These are phyloP conservation scores for Proteromonas lacertae DNA, from an alignment of 352 stramenopile genomes.

Conservation along the genomic window DNA sequence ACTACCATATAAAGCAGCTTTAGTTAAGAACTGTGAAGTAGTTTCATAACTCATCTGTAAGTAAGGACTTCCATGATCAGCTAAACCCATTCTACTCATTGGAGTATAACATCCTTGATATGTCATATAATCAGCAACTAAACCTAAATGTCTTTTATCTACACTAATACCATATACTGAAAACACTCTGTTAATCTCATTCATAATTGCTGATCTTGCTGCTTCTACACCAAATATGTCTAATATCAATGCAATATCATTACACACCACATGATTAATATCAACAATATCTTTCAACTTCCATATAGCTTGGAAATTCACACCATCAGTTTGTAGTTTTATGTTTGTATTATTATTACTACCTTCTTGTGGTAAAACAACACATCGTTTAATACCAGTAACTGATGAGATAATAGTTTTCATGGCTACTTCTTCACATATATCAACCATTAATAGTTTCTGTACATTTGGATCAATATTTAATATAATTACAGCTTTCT, in stretches of 20 bases:
- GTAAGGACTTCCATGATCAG: constrained; percentile 64
- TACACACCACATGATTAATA: constrained; percentile 70
- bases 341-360: constrained; percentile 29
- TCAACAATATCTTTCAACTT: constrained; percentile 23
- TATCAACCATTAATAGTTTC: constrained; percentile 32
- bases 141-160: constrained; percentile 74
- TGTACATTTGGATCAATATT: too few species aligned
- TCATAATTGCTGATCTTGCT: constrained; percentile 71
- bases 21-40: constrained; percentile 84
- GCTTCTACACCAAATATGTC: constrained; percentile 91
- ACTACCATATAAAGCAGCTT: constrained; percentile 24
- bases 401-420: too few species aligned
- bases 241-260: constrained; percentile 80
- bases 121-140: constrained; percentile 99
- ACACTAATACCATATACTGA: constrained; percentile 95
- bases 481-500: too few species aligned
- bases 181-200: constrained; percentile 94
- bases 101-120: constrained; percentile 73
- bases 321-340: constrained; percentile 51
- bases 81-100: constrained; percentile 36
- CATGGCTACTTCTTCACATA: constrained; percentile 23
- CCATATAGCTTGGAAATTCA: constrained; percentile 95
- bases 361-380: too few species aligned
- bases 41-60: constrained; percentile 99
- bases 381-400: too few species aligned